These are phyloP conservation scores for Coemansia sp. DNA, from an alignment of 192 early-diverging fungal species.

Conservation along the genomic window DNA sequence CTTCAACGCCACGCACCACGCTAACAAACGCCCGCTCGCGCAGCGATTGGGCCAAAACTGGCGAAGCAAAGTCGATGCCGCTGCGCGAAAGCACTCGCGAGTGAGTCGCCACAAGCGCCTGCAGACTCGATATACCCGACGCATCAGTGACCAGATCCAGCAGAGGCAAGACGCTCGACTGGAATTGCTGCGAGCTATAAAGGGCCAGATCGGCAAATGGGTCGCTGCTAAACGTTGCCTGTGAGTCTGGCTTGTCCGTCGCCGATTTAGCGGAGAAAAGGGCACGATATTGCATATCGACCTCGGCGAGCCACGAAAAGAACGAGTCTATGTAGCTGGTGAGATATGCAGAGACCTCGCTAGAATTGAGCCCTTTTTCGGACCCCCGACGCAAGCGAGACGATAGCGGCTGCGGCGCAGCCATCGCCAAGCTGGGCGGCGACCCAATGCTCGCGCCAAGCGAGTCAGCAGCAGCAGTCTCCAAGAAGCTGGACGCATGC, in stretches of 20 bases:
- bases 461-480: neutral
- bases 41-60: slow-evolving; percentile 21
- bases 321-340: slow-evolving; percentile 36
- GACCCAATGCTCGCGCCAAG: neutral
- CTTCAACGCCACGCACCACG: slow-evolving; percentile 37
- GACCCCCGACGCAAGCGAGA: slow-evolving; percentile 2
- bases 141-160: slow-evolving; percentile 34
- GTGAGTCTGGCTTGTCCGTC: neutral
- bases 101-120: slow-evolving; percentile 30
- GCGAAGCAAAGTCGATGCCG: slow-evolving; percentile 32
- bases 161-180: slow-evolving; percentile 20
- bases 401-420: neutral
- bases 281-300: slow-evolving; percentile 40
- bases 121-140: slow-evolving; percentile 27
- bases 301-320: slow-evolving; percentile 46
- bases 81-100: slow-evolving; percentile 22
- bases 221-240: neutral
- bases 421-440: neutral
- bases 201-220: slow-evolving; percentile 39
- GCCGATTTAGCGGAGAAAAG: slow-evolving; percentile 19
- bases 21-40: slow-evolving; percentile 48
- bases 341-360: slow-evolving; percentile 37
- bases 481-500: neutral
- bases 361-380: slow-evolving; percentile 8
- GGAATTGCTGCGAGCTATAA: slow-evolving; percentile 34